Conservation (phyloP, 202 grass and related monocot species). For the Zoysia matrella region DNA sequence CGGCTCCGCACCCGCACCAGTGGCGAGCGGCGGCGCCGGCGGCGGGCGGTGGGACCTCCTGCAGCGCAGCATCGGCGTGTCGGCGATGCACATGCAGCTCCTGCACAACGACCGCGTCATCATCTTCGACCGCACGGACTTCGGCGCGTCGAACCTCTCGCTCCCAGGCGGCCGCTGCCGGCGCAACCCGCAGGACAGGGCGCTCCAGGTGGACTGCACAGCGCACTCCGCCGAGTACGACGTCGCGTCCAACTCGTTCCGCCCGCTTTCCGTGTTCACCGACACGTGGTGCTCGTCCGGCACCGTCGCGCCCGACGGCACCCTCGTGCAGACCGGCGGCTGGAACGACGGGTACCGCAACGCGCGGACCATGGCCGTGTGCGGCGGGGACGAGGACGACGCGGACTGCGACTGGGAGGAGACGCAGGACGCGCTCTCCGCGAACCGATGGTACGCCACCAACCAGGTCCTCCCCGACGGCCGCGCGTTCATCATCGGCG, state of each 20-base stretch:
- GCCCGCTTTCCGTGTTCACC: constrained; percentile 69
- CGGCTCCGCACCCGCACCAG: too few relatives aligned
- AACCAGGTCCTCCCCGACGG: constrained; percentile 92
- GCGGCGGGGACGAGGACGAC: background rate
- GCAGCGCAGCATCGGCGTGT: constrained; percentile 76
- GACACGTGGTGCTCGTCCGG: constrained; percentile 95
- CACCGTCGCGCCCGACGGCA: constrained; percentile 69
- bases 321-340: constrained; percentile 78
- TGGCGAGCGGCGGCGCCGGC: constrained; percentile 12
- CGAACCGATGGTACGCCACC: constrained; percentile 80
- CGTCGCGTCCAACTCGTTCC: constrained; percentile 44
- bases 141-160: constrained; percentile 85
- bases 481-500: constrained; percentile 69
- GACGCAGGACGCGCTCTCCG: constrained; percentile 57
- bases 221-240: constrained; percentile 83
- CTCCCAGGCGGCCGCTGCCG: constrained; percentile 68
- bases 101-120: constrained; percentile 82
- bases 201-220: constrained; percentile 62
- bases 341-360: constrained; percentile 76
- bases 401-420: constrained; percentile 75
- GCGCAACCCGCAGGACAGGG: constrained; percentile 57
- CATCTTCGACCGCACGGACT: constrained; percentile 91
- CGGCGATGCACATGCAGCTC: constrained; percentile 99
- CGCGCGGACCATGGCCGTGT: constrained; percentile 61
- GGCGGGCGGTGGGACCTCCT: constrained; percentile 72